Conservation (phyloP, 352 stramenopile species). For the Phytophthora palmivora region DNA sequence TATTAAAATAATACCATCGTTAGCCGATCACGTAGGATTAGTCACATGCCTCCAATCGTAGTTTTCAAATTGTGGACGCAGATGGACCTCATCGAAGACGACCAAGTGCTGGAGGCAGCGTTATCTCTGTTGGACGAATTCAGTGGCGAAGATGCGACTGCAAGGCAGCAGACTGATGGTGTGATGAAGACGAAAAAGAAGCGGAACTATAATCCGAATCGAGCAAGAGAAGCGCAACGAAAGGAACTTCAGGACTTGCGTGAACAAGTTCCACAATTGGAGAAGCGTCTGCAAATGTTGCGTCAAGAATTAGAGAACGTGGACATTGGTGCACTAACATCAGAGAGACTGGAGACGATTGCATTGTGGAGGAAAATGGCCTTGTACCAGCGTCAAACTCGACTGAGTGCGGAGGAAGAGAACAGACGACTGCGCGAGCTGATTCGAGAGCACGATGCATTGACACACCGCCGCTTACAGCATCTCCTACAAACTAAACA, state of each 20-base stretch:
- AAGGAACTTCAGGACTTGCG: slow-evolving; percentile 29
- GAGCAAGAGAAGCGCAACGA: slow-evolving; percentile 18
- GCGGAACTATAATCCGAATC: slow-evolving; percentile 34
- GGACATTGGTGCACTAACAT: background rate
- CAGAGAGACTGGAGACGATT: slow-evolving; percentile 2
- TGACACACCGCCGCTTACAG: slow-evolving; percentile 5
- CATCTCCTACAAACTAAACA: slow-evolving; percentile 3
- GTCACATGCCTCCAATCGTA: background rate
- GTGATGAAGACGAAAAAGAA: slow-evolving; percentile 22
- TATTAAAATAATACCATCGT: too few relatives aligned
- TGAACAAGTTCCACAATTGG: slow-evolving; percentile 9
- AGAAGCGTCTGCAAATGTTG: slow-evolving; percentile 15
- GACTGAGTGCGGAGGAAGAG: slow-evolving; percentile 16
- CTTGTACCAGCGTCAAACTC: slow-evolving; percentile 14
- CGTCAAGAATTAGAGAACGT: slow-evolving; percentile 2
- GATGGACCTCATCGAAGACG: slow-evolving; percentile 23
- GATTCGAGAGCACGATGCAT: slow-evolving; percentile 12
- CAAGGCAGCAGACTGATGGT: too few relatives aligned
- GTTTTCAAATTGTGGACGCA: background rate
- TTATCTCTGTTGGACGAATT: slow-evolving; percentile 35
- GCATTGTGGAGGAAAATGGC: slow-evolving; percentile 25
- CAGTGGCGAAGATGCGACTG: background rate
- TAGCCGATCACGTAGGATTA: slow-evolving; percentile 4
- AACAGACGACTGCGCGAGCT: slow-evolving; percentile 29
- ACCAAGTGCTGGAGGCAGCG: slow-evolving; percentile 22